Conservation (phyloP, 2,329 filamentous ascomycete genomes). For the Diplodia mutila region DNA sequence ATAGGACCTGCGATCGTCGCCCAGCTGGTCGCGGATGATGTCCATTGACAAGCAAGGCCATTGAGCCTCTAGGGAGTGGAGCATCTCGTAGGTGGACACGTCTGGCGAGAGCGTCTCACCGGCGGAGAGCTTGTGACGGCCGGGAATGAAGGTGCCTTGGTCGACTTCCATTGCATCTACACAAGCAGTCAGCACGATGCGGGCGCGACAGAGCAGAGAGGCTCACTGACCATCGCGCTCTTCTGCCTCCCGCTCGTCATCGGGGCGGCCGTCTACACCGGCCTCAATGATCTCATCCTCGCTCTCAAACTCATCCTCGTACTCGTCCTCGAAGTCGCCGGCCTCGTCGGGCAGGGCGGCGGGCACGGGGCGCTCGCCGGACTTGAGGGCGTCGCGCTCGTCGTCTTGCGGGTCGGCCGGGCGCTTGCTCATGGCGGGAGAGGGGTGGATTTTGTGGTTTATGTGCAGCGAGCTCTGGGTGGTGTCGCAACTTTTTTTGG, state of each 20-base stretch:
- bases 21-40: slow-evolving; percentile 81
- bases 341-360: slow-evolving; percentile 54
- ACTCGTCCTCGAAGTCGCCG: slow-evolving; percentile 91
- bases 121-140: slow-evolving; percentile 85
- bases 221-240: slow-evolving; percentile 66
- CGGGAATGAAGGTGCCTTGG: slow-evolving; percentile 93
- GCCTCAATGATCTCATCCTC: slow-evolving; percentile 93
- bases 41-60: slow-evolving; percentile 99
- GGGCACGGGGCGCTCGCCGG: slow-evolving; percentile 60
- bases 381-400: slow-evolving; percentile 60
- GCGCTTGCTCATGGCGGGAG: slow-evolving; percentile 61
- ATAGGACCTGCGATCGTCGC: slow-evolving; percentile 88
- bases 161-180: slow-evolving; percentile 87
- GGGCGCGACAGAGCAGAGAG: not conserved
- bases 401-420: slow-evolving; percentile 57
- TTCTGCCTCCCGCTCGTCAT: slow-evolving; percentile 89
- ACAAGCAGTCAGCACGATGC: not conserved
- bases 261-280: slow-evolving; percentile 88
- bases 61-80: slow-evolving; percentile 89
- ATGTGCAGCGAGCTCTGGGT: not conserved
- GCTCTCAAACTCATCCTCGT: slow-evolving; percentile 88
- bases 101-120: slow-evolving; percentile 92
- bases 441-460: not conserved
- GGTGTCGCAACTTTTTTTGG: slow-evolving; percentile 26
- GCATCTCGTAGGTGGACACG: slow-evolving; percentile 94